A percentile compares a stretch with the other conserved stretches of the same genome.
Conservation (phyloP, 2,329 filamentous ascomycete species). For the Beauveria sp. region DNA sequence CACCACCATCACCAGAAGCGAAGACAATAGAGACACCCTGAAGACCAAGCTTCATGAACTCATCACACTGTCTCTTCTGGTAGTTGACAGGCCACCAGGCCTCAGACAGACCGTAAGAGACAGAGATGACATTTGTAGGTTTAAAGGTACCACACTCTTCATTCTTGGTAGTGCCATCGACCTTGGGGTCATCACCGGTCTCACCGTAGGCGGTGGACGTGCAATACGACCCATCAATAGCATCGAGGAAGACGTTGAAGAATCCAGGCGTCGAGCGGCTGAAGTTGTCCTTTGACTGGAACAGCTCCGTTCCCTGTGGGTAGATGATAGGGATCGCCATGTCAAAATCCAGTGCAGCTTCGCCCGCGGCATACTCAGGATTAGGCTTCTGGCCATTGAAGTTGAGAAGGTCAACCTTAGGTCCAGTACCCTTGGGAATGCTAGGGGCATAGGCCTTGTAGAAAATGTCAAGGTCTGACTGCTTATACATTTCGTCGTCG, state of each 20-base stretch:
- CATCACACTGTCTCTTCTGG: constrained; percentile 33
- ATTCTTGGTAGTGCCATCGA: not conserved
- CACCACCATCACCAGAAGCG: constrained; percentile 33
- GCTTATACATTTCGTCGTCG: constrained; percentile 30
- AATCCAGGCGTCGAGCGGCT: not conserved
- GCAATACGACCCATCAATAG: constrained; percentile 39
- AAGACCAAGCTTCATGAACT: constrained; percentile 39
- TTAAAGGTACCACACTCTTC: constrained; percentile 18
- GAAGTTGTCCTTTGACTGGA: constrained; percentile 10
- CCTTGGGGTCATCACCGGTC: not conserved
- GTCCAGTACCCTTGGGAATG: constrained; percentile 30
- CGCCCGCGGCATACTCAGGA: constrained; percentile 23
- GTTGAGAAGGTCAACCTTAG: constrained; percentile 21
- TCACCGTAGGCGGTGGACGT: constrained; percentile 32
- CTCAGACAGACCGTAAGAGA: constrained; percentile 42
- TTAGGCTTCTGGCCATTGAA: constrained; percentile 20
- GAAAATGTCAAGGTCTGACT: constrained; percentile 31
- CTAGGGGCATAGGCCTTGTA: constrained; percentile 24
- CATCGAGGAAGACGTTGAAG: constrained; percentile 33
- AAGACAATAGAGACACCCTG: constrained; percentile 34
- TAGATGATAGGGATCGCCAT: constrained; percentile 42
- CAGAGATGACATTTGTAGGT: constrained; percentile 25
- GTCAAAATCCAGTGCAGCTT: constrained; percentile 42
- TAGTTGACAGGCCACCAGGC: constrained; percentile 37
- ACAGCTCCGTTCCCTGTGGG: constrained; percentile 39